Conservation (phyloP, 306 rosid genomes). For the Quercus ilex region DNA sequence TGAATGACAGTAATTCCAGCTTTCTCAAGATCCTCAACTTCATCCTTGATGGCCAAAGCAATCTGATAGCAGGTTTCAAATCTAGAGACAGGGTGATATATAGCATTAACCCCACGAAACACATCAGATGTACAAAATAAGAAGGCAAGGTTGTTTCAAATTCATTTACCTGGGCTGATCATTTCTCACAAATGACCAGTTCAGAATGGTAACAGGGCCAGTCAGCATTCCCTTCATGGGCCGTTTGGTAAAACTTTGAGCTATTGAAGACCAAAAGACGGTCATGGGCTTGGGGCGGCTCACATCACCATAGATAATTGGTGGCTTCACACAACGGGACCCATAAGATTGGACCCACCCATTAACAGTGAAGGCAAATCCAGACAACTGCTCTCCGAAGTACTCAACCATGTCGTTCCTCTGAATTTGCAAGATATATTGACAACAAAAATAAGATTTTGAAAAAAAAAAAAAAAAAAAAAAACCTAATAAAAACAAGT, state of each 20-base stretch:
- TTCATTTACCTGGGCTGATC: slow-evolving; percentile 70
- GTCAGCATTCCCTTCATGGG: slow-evolving; percentile 97
- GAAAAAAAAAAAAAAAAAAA: background rate
- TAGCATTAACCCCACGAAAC: slow-evolving; percentile 7
- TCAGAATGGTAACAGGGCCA: slow-evolving; percentile 83
- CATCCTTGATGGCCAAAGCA: slow-evolving; percentile 88
- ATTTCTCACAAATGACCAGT: slow-evolving; percentile 87
- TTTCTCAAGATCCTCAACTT: slow-evolving; percentile 87
- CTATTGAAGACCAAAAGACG: slow-evolving; percentile 84
- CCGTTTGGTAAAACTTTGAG: slow-evolving; percentile 77
- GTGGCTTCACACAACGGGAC: slow-evolving; percentile 86
- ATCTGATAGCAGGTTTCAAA: slow-evolving; percentile 82
- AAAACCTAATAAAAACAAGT: background rate
- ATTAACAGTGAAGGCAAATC: slow-evolving; percentile 83
- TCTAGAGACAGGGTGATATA: slow-evolving; percentile 32
- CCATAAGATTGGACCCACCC: slow-evolving; percentile 96
- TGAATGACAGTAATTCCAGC: slow-evolving; percentile 76
- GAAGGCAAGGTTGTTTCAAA: background rate
- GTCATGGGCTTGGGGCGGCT: slow-evolving; percentile 93
- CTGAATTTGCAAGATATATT: slow-evolving; percentile 32
- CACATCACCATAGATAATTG: slow-evolving; percentile 86
- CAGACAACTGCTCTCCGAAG: slow-evolving; percentile 87
- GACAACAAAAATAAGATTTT: slow-evolving; percentile 1
- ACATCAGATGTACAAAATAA: background rate
- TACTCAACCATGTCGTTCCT: slow-evolving; percentile 96